Percentiles rank a stretch among this genome's conserved stretches.
Conservation (phyloP, 2,329 filamentous ascomycete species). For the Xylariaceae sp. region DNA sequence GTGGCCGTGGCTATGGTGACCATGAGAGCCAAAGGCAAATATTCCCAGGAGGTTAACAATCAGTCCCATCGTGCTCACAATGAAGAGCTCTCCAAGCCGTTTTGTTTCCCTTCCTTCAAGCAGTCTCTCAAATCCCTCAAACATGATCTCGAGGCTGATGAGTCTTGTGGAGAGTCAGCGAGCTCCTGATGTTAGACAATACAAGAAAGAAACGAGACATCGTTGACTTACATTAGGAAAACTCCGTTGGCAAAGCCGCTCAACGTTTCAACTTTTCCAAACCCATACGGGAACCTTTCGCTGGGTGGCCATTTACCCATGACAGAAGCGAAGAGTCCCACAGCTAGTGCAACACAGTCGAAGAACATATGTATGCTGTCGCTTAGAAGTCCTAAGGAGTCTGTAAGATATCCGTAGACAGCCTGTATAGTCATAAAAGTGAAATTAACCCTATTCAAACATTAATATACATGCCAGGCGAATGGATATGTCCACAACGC, state of each 20-base stretch:
- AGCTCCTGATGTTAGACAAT: no score
- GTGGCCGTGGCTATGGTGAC: conserved; percentile 55
- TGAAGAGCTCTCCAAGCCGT: conserved; percentile 81
- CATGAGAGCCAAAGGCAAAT: conserved; percentile 76
- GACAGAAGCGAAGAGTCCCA: conserved; percentile 89
- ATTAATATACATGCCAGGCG: conserved; percentile 15
- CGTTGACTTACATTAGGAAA: conserved; percentile 75
- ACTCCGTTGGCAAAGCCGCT: conserved; percentile 97
- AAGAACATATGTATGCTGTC: conserved; percentile 99
- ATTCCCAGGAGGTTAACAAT: conserved; percentile 92
- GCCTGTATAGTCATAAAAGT: conserved; percentile 93
- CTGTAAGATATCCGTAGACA: conserved; percentile 91
- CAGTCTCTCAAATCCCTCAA: conserved; percentile 89
- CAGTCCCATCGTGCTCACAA: conserved; percentile 86
- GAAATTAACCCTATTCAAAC: conserved; percentile 76
- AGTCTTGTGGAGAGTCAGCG: conserved; percentile 61
- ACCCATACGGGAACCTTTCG: conserved; percentile 88
- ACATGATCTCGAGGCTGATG: conserved; percentile 93
- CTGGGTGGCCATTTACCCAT: conserved; percentile 97
- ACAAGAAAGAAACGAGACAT: neutral
- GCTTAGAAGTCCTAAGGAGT: conserved; percentile 91
- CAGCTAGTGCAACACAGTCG: conserved; percentile 89
- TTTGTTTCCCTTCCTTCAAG: conserved; percentile 84
- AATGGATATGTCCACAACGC: conserved; percentile 11
- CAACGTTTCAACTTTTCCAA: conserved; percentile 94